Base-by-base conservation (phyloP, 495 filamentous ascomycete genomes). In the Bombardia bombarda region DNA sequence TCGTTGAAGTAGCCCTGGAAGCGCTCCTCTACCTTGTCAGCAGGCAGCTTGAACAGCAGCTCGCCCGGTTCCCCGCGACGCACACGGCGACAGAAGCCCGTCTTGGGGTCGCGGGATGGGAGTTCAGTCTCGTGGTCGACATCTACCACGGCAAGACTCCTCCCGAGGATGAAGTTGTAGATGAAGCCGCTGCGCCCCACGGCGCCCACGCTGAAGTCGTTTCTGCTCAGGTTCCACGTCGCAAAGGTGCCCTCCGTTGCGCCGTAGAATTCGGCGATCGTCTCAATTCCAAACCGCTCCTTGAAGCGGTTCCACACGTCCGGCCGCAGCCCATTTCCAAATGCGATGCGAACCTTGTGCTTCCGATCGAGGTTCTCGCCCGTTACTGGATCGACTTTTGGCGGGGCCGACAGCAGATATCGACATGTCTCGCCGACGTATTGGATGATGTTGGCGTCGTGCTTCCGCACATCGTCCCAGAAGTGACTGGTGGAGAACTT, bases 351-450 rank as follows among this genome's bases (percentile, higher is more conserved):
- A 4, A 97, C 73, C 0, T 69, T 78, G 65, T 96, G 82, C 45
- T 83, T 77, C 44, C 74, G 78, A 61, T 97, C 92, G 26, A 88
- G 68, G 48, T 80, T 77, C 52, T 84, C 79, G 16, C 83, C 82
- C 1, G 80, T 87, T 7, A 56, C 51, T 3, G 81, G 69, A 48
- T 86, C 77, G 20, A 75, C 58, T 40, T 76, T 64, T 1, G 84
- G 74, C 1, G 86, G 78, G 0, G 81, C 78, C 0, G 85, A 70
- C 30, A 96, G 74, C 13, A 98, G 76, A 59, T 98, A 98, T 2
- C 92, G 82, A 46, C 88, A 87, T 0, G 86, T 95, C 58, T 98
- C 92, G 25, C 92, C 92, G 8, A 98, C 90, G 50, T 98, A 98
- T 54, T 96, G 92, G 47, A 97, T 83, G 17, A 87, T 69, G 0